These are phyloP conservation scores for Diaporthe vexans DNA, from an alignment of 2,329 filamentous ascomycete genomes.

Conservation along the genomic window DNA sequence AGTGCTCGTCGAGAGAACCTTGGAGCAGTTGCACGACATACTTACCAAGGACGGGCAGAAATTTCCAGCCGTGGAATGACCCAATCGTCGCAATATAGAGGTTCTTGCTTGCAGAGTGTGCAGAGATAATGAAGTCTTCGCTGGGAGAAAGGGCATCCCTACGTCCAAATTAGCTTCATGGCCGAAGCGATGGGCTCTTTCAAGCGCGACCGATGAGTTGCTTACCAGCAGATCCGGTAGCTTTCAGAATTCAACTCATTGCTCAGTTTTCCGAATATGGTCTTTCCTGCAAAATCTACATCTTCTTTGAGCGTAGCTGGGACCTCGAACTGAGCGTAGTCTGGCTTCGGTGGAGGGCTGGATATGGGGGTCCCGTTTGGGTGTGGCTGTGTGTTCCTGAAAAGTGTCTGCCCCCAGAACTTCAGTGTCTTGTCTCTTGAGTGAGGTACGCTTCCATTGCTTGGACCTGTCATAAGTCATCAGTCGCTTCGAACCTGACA, in stretches of 20 bases:
- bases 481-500: not conserved
- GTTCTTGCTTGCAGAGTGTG: slow-evolving; percentile 41
- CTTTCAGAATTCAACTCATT: not conserved
- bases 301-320: not conserved
- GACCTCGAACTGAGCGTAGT: not conserved
- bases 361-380: not conserved
- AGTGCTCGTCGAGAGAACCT: slow-evolving; percentile 55
- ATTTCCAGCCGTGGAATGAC: slow-evolving; percentile 64
- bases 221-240: slow-evolving; percentile 2
- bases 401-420: slow-evolving; percentile 4
- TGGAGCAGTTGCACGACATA: slow-evolving; percentile 62
- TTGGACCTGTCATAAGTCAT: not conserved
- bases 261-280: not conserved
- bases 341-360: not conserved
- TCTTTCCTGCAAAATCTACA: not conserved
- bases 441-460: slow-evolving; percentile 2
- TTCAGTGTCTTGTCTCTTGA: not conserved
- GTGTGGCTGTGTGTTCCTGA: not conserved
- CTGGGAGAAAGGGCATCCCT: slow-evolving; percentile 6
- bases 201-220: not conserved
- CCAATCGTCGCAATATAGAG: slow-evolving; percentile 64
- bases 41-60: slow-evolving; percentile 64
- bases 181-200: not conserved
- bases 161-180: not conserved
- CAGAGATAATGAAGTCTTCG: not conserved